Evolutionary conservation across 1,284 basidiomycete genomes (phyloP).

Genomic region (Schizophyllum commune): DNA sequence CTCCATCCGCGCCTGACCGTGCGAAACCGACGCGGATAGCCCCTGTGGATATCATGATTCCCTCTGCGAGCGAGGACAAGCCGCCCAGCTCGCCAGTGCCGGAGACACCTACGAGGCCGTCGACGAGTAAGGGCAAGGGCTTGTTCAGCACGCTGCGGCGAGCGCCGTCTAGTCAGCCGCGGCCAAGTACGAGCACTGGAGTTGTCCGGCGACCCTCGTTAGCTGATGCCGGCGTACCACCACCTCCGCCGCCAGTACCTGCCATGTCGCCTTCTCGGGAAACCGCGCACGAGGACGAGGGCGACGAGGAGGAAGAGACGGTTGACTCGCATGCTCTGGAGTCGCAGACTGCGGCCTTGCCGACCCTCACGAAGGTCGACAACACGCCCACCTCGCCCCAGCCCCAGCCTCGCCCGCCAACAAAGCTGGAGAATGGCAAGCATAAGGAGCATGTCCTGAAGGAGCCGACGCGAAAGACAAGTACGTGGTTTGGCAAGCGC

Average conservation of each 20-base stretch:
- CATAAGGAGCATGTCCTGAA: conserved; percentile 29
- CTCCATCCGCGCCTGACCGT: conserved; percentile 8
- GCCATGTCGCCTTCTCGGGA: conserved; percentile 3
- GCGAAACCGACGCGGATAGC: conserved; percentile 8
- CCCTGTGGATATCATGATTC: conserved; percentile 9
- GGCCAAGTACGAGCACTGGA: conserved; percentile 7
- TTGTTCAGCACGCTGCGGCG: conserved; percentile 16
- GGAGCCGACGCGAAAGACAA: conserved; percentile 30
- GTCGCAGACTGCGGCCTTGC: not conserved
- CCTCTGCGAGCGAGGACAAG: conserved; percentile 4
- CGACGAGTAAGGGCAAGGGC: conserved; percentile 8
- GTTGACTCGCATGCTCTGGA: conserved; percentile 4
- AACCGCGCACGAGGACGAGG: not conserved
- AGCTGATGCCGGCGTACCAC: conserved; percentile 4
- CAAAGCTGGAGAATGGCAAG: conserved; percentile 22
- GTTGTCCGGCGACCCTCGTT: conserved; percentile 4
- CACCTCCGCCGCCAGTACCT: conserved; percentile 3
- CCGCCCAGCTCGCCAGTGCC: not conserved
- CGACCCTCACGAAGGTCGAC: not conserved
- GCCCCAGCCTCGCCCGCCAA: conserved; percentile 8
- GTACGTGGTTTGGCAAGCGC: conserved; percentile 49
- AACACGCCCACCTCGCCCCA: conserved; percentile 1
- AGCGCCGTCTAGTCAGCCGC: conserved; percentile 15
- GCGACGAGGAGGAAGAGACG: not conserved
- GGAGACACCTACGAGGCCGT: not conserved